Evolutionary conservation across 345 rosid species (phyloP).

Genomic region (Aquilaria sinensis): DNA sequence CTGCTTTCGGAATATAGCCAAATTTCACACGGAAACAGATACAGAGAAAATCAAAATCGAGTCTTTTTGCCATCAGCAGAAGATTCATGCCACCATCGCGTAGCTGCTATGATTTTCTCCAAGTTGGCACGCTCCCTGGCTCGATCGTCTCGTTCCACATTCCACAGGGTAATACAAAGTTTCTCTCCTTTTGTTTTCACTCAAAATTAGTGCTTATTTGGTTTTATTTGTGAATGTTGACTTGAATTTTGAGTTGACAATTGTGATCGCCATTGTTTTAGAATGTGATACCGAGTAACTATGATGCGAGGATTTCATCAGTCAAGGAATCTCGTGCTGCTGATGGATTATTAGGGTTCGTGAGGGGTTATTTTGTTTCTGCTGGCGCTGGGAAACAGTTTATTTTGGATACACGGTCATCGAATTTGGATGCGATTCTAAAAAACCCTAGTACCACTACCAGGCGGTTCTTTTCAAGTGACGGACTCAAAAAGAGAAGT

Average conservation of each 20-base stretch:
- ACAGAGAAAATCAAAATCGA: too few relatives aligned
- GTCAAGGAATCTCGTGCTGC: neutral
- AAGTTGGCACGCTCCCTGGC: conserved; percentile 20
- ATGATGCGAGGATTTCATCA: conserved; percentile 16
- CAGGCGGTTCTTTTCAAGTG: conserved; percentile 25
- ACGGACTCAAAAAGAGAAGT: conserved; percentile 34
- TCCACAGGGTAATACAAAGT: conserved; percentile 14
- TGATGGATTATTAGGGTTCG: conserved; percentile 19
- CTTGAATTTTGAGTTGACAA: neutral
- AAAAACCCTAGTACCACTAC: conserved; percentile 29
- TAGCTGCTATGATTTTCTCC: conserved; percentile 24
- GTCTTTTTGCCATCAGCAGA: neutral
- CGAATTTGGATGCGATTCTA: conserved; percentile 22
- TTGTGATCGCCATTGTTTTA: conserved; percentile 4
- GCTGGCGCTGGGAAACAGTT: conserved; percentile 32
- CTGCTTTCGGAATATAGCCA: too few relatives aligned
- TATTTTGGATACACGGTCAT: conserved; percentile 7
- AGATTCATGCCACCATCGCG: conserved; percentile 8
- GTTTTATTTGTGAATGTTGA: neutral
- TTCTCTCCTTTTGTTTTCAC: too few relatives aligned
- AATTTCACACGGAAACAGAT: too few relatives aligned
- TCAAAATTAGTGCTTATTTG: too few relatives aligned
- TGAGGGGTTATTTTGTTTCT: conserved; percentile 21
- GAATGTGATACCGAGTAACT: conserved; percentile 17
- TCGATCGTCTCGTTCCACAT: conserved; percentile 19